A percentile compares a stretch with the other conserved stretches of the same genome.
These are phyloP conservation scores for Anethum foeniculum DNA, from an alignment of 140 eudicot genomes.

Conservation along the genomic window DNA sequence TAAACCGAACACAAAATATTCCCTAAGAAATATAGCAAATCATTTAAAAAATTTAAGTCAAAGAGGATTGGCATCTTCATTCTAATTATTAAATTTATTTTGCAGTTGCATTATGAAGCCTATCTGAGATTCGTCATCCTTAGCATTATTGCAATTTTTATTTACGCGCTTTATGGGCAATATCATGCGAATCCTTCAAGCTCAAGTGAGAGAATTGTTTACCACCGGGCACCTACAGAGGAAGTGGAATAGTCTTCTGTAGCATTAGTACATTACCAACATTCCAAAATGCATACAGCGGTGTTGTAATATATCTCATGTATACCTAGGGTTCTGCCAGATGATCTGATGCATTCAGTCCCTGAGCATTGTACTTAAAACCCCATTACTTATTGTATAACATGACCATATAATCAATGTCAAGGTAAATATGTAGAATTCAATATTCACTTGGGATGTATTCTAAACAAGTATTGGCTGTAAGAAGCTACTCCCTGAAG, in stretches of 20 bases:
- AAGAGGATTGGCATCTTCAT: background rate
- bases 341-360: background rate
- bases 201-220: conserved; percentile 40
- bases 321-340: background rate
- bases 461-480: background rate
- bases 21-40: background rate
- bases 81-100: conserved; percentile 9
- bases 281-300: background rate
- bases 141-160: conserved; percentile 43
- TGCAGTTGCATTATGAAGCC: conserved; percentile 89
- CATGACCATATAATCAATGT: background rate
- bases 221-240: conserved; percentile 45
- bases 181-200: conserved; percentile 62
- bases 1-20: background rate
- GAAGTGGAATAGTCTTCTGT: background rate
- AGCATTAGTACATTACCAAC: background rate
- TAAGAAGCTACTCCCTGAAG: background rate
- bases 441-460: background rate
- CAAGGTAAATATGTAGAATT: background rate
- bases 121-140: conserved; percentile 79
- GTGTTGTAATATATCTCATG: background rate
- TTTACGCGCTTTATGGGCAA: conserved; percentile 85
- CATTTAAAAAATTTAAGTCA: background rate
- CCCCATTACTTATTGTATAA: background rate
- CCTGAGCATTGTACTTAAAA: background rate